Percentiles rank a stretch among this genome's conserved stretches.
These are phyloP conservation scores for Sordariomycetes sp. DNA, from an alignment of 2,329 filamentous ascomycete genomes.

Conservation along the genomic window DNA sequence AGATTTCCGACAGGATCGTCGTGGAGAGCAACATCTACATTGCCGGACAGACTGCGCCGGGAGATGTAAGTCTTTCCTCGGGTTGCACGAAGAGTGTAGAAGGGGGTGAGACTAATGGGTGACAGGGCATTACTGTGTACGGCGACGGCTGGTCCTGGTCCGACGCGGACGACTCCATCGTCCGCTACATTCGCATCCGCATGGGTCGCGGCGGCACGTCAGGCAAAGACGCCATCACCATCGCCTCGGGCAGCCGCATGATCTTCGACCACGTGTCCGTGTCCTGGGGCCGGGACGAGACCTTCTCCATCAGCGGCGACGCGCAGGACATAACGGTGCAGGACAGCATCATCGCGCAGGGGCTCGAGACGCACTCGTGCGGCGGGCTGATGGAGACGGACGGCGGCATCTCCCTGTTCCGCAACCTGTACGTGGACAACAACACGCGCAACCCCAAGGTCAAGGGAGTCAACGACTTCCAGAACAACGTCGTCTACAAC, in stretches of 20 bases:
- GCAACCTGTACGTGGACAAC: conserved; percentile 47
- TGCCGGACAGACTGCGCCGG: conserved; percentile 39
- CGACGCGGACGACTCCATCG: conserved; percentile 41
- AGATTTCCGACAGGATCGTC: conserved; percentile 33
- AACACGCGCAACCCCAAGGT: conserved; percentile 49
- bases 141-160: conserved; percentile 45
- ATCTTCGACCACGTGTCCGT: conserved; percentile 47
- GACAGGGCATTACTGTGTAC: conserved; percentile 36
- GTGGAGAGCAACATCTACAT: conserved; percentile 38
- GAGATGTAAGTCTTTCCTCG: conserved; percentile 33
- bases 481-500: conserved; percentile 41
- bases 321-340: conserved; percentile 40
- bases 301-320: conserved; percentile 39
- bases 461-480: conserved; percentile 46
- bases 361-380: conserved; percentile 42
- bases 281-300: conserved; percentile 47
- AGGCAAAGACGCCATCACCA: conserved; percentile 44
- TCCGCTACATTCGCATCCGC: conserved; percentile 45
- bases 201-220: conserved; percentile 41
- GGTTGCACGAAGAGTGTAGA: no score
- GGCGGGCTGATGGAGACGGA: conserved; percentile 41
- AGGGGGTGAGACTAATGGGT: conserved; percentile 3
- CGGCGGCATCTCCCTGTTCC: conserved; percentile 38
- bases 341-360: conserved; percentile 43
- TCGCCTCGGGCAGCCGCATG: conserved; percentile 42